Evolutionary conservation across 2,329 filamentous ascomycete species (phyloP), one percentile per base, ranked within the genome.

Genomic region (Diaporthe aspalathi): DNA sequence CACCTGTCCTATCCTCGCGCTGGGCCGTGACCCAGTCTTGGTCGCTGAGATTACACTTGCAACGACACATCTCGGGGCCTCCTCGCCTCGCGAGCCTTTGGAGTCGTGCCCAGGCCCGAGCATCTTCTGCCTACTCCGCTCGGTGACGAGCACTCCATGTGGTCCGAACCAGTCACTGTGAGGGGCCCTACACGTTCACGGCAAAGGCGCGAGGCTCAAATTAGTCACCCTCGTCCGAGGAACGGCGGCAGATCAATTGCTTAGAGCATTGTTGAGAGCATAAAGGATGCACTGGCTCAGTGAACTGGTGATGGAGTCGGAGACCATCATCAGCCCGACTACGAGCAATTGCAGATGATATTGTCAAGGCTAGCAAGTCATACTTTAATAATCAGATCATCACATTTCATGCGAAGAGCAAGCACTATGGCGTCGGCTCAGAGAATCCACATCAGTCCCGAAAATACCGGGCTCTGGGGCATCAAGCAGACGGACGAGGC

Each of bases 401-500:
- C 24, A 14, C 17, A 22, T 52, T 49, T 40, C n/a, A n/a, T 40
- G 17, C 53, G 32, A 24, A 68, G 56, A 32, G 49, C 67, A 17
- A 56, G 57, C 47, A 79, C 65, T 54, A 87, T 87, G 83, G 84
- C 86, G 1, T 85, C 85, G 2, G 74, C 86, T 2, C 83, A 82
- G 73, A 83, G 81, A 17, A 85, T 91, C 63, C 77, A 84, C 24
- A 80, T 91, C 67, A 77, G 79, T 5, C 78, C 84, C 1, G 78
- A 84, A 3, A 83, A 89, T 67, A 86, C 85, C 0, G 89, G 88
- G 5, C 77, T 90, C 9, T 82, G 86, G 74, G 67, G 69, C 9
- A 71, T 84, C 78, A 73, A 83, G 73, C 81, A 88, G 78, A 87
- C 83, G 3, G 81, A 87, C 2, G 89, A 90, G 43, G 86, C 90